Base-by-base conservation (phyloP, 1,284 basidiomycete species). In the Fomitopsis betulina region DNA sequence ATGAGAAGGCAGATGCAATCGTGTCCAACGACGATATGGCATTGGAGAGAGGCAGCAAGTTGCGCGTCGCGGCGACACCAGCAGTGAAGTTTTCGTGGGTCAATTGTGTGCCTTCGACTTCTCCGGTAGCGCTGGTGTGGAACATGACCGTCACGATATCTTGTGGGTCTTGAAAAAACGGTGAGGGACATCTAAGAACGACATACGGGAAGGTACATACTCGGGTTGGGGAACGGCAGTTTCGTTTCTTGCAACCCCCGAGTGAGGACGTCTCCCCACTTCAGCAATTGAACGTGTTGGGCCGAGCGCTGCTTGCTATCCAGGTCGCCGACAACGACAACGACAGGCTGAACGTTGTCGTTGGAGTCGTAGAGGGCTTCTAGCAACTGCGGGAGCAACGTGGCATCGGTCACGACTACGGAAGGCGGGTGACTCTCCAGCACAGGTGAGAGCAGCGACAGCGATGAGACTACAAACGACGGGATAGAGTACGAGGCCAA, bases 31-130 rank as follows among this genome's bases (percentile, higher is more conserved):
- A 74, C 7, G 87, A 84, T 13, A 91, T 66, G 0, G 80, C 76
- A 55, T 80, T 81, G 17, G 85, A 81, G 15, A 82, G 71, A 2
- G 91, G 88, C 54, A 93, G 79, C 27, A 92, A 70, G 5, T 81
- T 78, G 49, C 86, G 84, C 21, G 81, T 77, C 3, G 87, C 87
- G 2, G 87, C 81, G n/a, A 91, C 85, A 47, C 87, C 91, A 12
- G 91, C 87, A 2, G 89, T 92, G 57, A 92, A 69, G 62, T 91
- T 91, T 65, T 89, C 82, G 66, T 93, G 90, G 0, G 88, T 89
- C 43, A 93, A 73, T 58, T 85, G 84, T 7, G 80, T 81, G 32
- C 80, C 86, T 60, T 81, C 81, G 8, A 87, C 65, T 50, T 78
- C 76, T 35, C 85, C 84, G 17, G 77, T 71, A 27, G 77, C 66